Percentiles rank a stretch among this genome's conserved stretches.
Conservation (phyloP, 2,329 filamentous ascomycete genomes). For the Diaporthe capsici region DNA sequence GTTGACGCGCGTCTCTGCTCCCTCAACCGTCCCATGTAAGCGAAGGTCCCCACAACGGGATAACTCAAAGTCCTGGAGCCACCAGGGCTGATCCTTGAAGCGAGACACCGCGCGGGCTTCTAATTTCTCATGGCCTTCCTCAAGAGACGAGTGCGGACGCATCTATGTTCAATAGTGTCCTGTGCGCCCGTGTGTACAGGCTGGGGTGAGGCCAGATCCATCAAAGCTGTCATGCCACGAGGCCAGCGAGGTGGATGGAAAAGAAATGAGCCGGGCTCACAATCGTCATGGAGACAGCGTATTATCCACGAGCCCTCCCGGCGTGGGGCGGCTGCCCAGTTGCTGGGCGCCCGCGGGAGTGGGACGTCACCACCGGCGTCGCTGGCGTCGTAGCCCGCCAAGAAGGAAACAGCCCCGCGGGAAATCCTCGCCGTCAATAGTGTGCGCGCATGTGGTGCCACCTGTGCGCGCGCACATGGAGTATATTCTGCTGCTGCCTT, state of each 20-base stretch:
- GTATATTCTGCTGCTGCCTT: background rate
- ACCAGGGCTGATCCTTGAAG: conserved; percentile 28
- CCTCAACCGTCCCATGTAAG: conserved; percentile 30
- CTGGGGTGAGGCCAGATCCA: background rate
- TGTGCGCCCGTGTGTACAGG: background rate
- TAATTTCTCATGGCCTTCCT: conserved; percentile 9
- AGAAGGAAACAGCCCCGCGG: background rate
- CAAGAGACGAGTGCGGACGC: background rate
- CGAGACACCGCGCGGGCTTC: background rate
- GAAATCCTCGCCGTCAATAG: conserved; percentile 22
- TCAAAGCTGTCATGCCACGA: conserved; percentile 16
- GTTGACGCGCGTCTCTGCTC: conserved; percentile 34
- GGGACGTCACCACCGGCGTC: conserved; percentile 27
- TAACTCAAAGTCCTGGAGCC: conserved; percentile 11
- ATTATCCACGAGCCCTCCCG: background rate
- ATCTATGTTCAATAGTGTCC: background rate
- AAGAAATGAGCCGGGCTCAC: background rate
- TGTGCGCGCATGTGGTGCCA: background rate
- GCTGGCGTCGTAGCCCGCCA: conserved; percentile 17
- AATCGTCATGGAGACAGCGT: conserved; percentile 12
- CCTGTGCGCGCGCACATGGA: background rate
- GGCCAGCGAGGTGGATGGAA: background rate
- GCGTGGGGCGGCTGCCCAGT: background rate
- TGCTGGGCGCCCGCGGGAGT: background rate
- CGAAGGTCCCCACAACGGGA: conserved; percentile 31